Percentiles rank a stretch among this genome's conserved stretches.
phyloP scores from a whole-genome alignment of 805 yeast genomes.

The Saturnispora ahearnii region DNA sequence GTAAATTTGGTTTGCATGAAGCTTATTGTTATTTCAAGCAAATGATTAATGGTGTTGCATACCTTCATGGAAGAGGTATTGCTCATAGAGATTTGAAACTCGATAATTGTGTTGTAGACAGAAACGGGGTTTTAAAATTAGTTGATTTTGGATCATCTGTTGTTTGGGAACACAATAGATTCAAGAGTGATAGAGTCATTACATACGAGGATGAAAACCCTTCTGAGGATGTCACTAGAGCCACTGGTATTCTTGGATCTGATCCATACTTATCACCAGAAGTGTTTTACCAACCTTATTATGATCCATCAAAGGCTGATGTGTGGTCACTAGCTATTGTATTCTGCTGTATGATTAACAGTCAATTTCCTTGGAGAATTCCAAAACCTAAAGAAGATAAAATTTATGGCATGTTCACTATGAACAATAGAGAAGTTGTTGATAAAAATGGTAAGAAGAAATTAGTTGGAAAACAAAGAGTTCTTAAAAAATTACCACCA shows the following conservation, averaged over 20 bases:
- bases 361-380: constrained; percentile 91
- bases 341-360: constrained; percentile 79
- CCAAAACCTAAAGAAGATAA: constrained; percentile 65
- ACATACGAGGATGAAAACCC: constrained; percentile 1
- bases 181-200: not conserved
- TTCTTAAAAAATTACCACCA: constrained; percentile 63
- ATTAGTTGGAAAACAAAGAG: constrained; percentile 55
- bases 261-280: constrained; percentile 97
- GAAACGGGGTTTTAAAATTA: constrained; percentile 67
- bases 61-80: constrained; percentile 72
- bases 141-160: constrained; percentile 94
- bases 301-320: constrained; percentile 85
- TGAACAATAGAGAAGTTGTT: constrained; percentile 17
- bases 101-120: constrained; percentile 84
- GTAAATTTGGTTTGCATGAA: constrained; percentile 62
- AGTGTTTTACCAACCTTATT: constrained; percentile 45
- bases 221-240: constrained; percentile 37
- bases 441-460: constrained; percentile 22
- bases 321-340: constrained; percentile 93
- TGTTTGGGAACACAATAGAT: constrained; percentile 41
- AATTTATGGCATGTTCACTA: constrained; percentile 60
- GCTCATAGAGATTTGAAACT: constrained; percentile 91
- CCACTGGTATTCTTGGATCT: constrained; percentile 86
- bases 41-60: constrained; percentile 62
- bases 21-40: constrained; percentile 77